Evolutionary conservation across 208 protist genomes (phyloP), one percentile per base, ranked within the genome.

Genomic region (Strigomonas galati): DNA sequence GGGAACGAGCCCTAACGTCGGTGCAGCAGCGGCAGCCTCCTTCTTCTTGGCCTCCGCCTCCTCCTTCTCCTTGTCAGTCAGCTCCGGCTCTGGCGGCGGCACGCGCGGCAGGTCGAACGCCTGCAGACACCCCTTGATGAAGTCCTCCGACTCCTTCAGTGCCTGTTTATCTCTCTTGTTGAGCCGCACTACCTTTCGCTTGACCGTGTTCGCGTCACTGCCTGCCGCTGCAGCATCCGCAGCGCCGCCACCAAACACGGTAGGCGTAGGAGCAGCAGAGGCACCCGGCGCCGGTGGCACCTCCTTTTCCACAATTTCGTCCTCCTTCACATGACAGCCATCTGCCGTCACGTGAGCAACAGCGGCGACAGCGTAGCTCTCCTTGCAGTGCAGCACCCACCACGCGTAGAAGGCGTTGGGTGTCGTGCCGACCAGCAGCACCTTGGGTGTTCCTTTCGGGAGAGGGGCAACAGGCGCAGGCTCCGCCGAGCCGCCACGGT

Each of bases 341-440:
- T 49, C 61, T 2, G 21, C 24, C 21, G 48, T 30, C 23, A 57
- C 30, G 26, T 26, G 28, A 24, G 61, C 60, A 19, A 78, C 65
- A 27, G 58, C 67, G 5, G 48, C 49, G 6, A 78, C 66, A 27
- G 24, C 37, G 57, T 46, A 73, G 27, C 67, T 67, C 17, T 46
- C 46, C 31, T 49, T 49, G 9, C 26, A 24, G 48, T 71, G 59
- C 9, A 78, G 61, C 26, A 59, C 59, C 23, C 56, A 10, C 62
- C 63, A 78, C 35, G 63, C 27, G 19, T 44, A 35, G 17, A 69
- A 21, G 27, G 73, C 63, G 4, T 54, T 24, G 10, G 73, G 37
- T 23, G 61, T 69, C 44, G 67, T 72, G 46, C 67, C 72, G 14
- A 78, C 67, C 15, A 78, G 1, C 5, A 69, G 48, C 23, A 78